phyloP scores from a whole-genome alignment of 805 yeast species.

The Ogataea ramenticola region DNA sequence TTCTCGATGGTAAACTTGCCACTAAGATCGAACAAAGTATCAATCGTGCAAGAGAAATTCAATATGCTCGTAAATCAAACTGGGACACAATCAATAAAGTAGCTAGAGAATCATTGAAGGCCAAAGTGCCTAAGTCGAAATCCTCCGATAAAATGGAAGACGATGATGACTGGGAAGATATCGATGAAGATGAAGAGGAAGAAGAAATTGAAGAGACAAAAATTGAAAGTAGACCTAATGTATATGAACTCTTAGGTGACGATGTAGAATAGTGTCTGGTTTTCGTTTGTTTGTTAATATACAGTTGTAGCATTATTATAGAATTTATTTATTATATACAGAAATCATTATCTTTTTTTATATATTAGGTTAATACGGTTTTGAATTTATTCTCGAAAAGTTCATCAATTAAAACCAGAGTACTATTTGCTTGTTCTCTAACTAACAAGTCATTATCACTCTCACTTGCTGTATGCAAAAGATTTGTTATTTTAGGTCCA shows the following conservation, averaged over 20 bases:
- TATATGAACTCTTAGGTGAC: slow-evolving; percentile 19
- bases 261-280: slow-evolving; percentile 13
- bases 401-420: slow-evolving; percentile 25
- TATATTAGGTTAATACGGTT: slow-evolving; percentile 2
- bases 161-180: slow-evolving; percentile 15
- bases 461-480: slow-evolving; percentile 36
- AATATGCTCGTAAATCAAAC: slow-evolving; percentile 55
- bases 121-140: slow-evolving; percentile 6
- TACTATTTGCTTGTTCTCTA: slow-evolving; percentile 46
- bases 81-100: slow-evolving; percentile 64
- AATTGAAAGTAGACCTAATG: slow-evolving; percentile 13
- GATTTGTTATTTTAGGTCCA: slow-evolving; percentile 32
- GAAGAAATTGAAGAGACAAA: slow-evolving; percentile 1
- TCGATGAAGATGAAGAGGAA: slow-evolving; percentile 13
- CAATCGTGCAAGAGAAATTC: slow-evolving; percentile 55
- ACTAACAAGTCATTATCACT: slow-evolving; percentile 53
- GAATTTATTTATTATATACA: not conserved
- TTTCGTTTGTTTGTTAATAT: not conserved
- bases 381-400: slow-evolving; percentile 12
- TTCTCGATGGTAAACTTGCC: slow-evolving; percentile 46
- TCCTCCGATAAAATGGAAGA: slow-evolving; percentile 8
- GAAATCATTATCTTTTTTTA: not conserved
- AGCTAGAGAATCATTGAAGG: slow-evolving; percentile 25
- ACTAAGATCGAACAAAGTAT: slow-evolving; percentile 60
- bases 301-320: too few species aligned